Conservation (phyloP, 2,329 filamentous ascomycete genomes). For the Penicillium carneum region DNA sequence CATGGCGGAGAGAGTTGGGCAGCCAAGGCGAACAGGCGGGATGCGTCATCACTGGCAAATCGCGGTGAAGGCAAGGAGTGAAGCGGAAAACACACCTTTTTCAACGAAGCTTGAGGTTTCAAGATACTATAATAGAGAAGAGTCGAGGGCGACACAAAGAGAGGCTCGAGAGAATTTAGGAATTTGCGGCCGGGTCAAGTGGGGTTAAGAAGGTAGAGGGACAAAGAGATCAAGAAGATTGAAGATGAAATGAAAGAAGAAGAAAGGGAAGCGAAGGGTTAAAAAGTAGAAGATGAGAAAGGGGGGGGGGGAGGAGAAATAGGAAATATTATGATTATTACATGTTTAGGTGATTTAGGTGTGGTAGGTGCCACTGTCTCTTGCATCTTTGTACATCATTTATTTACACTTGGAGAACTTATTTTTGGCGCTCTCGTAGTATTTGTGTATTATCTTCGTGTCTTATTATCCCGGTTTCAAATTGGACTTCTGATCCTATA, state of each 20-base stretch:
- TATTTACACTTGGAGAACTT: conserved; percentile 21
- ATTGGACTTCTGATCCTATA: conserved; percentile 5
- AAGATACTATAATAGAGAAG: neutral
- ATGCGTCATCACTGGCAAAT: conserved; percentile 15
- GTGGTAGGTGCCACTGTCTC: conserved; percentile 38
- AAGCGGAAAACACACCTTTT: conserved; percentile 10
- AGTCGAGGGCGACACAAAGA: neutral
- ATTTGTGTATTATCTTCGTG: neutral
- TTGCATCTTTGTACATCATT: conserved; percentile 25
- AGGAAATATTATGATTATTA: conserved; percentile 20
- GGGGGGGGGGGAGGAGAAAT: conserved; percentile 13
- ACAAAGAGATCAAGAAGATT: conserved; percentile 3
- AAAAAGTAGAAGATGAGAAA: conserved; percentile 19
- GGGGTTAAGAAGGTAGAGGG: neutral
- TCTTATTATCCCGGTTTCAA: conserved; percentile 1
- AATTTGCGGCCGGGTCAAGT: neutral
- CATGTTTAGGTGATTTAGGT: conserved; percentile 31
- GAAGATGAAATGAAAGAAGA: conserved; percentile 4
- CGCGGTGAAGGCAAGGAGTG: conserved; percentile 2
- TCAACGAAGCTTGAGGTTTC: neutral
- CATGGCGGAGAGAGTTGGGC: conserved; percentile 1
- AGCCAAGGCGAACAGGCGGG: conserved; percentile 7
- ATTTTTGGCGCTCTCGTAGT: neutral
- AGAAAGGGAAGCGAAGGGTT: conserved; percentile 12
- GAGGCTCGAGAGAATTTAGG: neutral